Base-by-base conservation (phyloP, 805 yeast species). In the Teunomyces pallodes region DNA sequence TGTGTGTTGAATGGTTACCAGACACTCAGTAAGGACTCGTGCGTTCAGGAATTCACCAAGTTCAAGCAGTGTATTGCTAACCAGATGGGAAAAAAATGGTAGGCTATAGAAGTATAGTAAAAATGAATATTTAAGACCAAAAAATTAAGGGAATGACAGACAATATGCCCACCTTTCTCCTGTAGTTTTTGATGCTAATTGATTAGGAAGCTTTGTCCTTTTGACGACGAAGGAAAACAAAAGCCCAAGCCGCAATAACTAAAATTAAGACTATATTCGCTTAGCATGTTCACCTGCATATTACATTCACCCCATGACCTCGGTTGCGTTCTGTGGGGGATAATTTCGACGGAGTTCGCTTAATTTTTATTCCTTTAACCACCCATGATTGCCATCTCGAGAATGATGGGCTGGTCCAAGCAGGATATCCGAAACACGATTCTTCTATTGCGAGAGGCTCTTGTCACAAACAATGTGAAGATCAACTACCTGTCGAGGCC, bases 1-100 rank as follows among this genome's bases (percentile, higher is more conserved):
- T 83, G 87, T 54, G 69, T 83, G 17, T 61, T 82, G 38, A 62
- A 64, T 38, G 69, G 74, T 43, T 81, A 82, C 60, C 71, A 76
- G 49, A 76, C 75, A 41, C 73, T 82, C 35, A 58, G 74, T 10
- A 75, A 77, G 48, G 81, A 79, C 51, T 71, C 76, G n/a, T 83
- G 87, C 57, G 68, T 65, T 40, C 57, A 66, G 28, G 84, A 83
- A 59, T 83, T 83, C 49, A 51, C 60, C 17, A 56, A 57, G 31
- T 82, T 80, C 61, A 80, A 75, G 53, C 52, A 62, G 14, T 83
- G 87, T 61, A 82, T 82, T 9, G 60, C 68, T 30, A 55, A 58
- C 30, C 58, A 63, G 27, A 46, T 74, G 52, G 60, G 60, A 43
- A 58, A 55, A 33, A 59, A 65, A 62, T 63, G 48, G 46, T 43